Base-by-base conservation (phyloP, 805 yeast species). In the Lipomyces orientalis region DNA sequence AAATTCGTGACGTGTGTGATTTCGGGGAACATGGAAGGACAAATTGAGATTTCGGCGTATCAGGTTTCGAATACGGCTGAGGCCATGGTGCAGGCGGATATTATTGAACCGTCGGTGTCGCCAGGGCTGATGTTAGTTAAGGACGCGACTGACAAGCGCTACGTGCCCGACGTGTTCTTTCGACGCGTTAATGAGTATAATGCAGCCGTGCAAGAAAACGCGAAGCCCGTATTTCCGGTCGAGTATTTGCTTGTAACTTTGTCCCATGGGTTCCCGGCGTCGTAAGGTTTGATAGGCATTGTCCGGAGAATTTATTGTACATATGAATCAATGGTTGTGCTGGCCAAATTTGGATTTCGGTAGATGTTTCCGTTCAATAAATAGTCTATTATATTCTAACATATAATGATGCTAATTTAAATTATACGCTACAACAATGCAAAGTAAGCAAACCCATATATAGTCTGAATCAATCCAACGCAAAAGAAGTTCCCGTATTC, bases 81-180 rank as follows among this genome's bases (percentile, higher is more conserved):
- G 79, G 96, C 92, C 0, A 82, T 95, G 75, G 92, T 91, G 0
- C 84, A 85, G 60, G 97, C 98, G 0, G 97, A 90, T 74, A 85
- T 94, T 71, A 87, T 95, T 37, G 84, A 88, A 39, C 94, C 97
- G 0, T 90, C 97, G 0, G 91, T 97, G 0, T 94, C 93, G 75
- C 98, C 99, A 0, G 87, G 93, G 25, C 87, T 89, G 82, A 88
- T 94, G 76, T 89, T 87, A 73, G 88, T 95, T 71, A 90, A 91
- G 75, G 89, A 87, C 35, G 88, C 91, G n/a, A 85, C 86, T 54
- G 83, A 84, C 22, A 84, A 83, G 9, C 84, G 97, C 64, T 95
- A 94, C 73, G 98, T 95, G 16, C 99, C 99, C 0, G 99, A 95
- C 70, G 89, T 95, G 33, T 90, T 91, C 75, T 95, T 90, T 82